Percentiles rank a stretch among this genome's conserved stretches.
Conservation (phyloP, 2,329 filamentous ascomycete species). For the Talaromyces sp. region DNA sequence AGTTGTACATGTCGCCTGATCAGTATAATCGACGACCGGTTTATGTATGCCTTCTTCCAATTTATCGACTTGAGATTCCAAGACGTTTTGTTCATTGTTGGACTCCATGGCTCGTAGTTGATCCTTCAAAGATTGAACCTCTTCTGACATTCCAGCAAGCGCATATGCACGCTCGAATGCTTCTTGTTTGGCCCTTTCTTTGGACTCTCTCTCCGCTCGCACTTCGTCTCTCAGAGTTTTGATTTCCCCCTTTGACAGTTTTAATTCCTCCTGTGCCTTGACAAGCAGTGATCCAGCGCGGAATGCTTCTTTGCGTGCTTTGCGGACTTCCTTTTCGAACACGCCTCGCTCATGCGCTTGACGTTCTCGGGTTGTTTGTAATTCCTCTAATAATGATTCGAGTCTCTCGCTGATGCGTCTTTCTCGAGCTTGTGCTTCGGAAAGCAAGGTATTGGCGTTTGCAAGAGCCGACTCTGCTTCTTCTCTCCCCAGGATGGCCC, state of each 20-base stretch:
- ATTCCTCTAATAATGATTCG: constrained; percentile 47
- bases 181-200: constrained; percentile 43
- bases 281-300: constrained; percentile 51
- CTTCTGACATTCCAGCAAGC: constrained; percentile 41
- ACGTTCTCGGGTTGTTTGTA: constrained; percentile 48
- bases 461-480: constrained; percentile 40
- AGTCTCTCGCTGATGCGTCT: constrained; percentile 42
- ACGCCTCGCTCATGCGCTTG: constrained; percentile 44
- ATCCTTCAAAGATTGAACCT: constrained; percentile 40
- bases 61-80: constrained; percentile 31
- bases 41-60: constrained; percentile 19
- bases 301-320: constrained; percentile 54
- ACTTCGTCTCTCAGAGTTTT: constrained; percentile 51
- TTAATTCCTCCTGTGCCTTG: constrained; percentile 50
- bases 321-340: constrained; percentile 55
- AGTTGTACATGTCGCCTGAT: constrained; percentile 28
- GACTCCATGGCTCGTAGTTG: constrained; percentile 37
- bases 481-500: constrained; percentile 43
- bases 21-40: constrained; percentile 23
- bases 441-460: constrained; percentile 32
- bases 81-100: constrained; percentile 29
- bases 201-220: constrained; percentile 44
- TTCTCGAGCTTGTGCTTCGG: constrained; percentile 41
- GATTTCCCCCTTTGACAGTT: constrained; percentile 40
- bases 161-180: constrained; percentile 45